Evolutionary conservation across 441 rosid genomes (phyloP).

Genomic region (Pelargonium citronellum): DNA sequence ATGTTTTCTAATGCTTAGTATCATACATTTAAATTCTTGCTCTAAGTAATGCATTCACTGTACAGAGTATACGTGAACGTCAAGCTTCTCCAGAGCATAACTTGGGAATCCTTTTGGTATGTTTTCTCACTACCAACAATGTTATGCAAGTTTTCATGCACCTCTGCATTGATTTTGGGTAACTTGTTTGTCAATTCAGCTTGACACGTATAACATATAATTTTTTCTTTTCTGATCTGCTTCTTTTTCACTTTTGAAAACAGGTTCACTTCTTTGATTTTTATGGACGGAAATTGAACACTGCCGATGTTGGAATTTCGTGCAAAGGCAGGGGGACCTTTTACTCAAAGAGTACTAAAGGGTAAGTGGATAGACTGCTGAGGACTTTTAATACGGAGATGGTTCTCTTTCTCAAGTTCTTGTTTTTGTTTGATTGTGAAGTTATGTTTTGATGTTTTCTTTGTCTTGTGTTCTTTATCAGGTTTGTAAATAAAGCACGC

Average conservation of each 20-base stretch:
- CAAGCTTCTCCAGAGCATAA: conserved; percentile 58
- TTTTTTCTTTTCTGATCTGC: neutral
- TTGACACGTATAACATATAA: neutral
- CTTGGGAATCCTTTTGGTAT: conserved; percentile 85
- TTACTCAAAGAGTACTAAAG: conserved; percentile 60
- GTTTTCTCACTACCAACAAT: conserved; percentile 16
- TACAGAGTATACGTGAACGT: conserved; percentile 49
- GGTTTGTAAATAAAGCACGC: conserved; percentile 51
- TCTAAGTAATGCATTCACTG: conserved; percentile 17
- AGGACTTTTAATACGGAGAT: neutral
- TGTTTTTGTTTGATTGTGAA: neutral
- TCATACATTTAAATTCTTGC: conserved; percentile 13
- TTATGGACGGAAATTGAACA: conserved; percentile 76
- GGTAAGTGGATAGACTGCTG: conserved; percentile 35
- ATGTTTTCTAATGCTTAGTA: neutral
- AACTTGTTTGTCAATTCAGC: neutral
- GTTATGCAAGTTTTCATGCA: neutral
- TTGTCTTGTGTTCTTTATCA: conserved; percentile 22
- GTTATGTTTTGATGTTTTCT: conserved; percentile 2
- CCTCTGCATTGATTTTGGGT: neutral
- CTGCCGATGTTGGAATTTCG: conserved; percentile 73
- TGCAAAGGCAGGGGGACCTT: conserved; percentile 60
- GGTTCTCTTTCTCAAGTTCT: neutral
- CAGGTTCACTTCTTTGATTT: conserved; percentile 84
- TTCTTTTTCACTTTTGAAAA: conserved; percentile 9